Conservation (phyloP, 345 rosid species). For the Eucalyptus sp. region DNA sequence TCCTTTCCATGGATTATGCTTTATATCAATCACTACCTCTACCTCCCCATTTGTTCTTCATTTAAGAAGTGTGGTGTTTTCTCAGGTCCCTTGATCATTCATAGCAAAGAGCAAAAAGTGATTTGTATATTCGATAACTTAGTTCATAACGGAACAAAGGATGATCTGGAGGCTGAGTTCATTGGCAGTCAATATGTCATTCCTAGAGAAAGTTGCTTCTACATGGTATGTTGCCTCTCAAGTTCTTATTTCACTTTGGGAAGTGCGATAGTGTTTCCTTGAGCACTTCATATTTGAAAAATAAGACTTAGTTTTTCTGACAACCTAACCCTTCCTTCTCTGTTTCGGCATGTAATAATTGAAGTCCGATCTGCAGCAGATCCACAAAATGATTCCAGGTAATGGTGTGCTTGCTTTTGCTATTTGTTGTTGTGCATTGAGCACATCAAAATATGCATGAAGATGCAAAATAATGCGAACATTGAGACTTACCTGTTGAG, state of each 20-base stretch:
- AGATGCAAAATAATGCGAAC: neutral
- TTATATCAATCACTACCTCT: neutral
- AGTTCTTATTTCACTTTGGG: neutral
- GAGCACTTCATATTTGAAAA: neutral
- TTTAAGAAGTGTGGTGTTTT: neutral
- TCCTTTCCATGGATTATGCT: neutral
- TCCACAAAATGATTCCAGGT: slow-evolving; percentile 78
- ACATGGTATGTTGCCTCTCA: slow-evolving; percentile 43
- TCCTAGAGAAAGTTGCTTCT: slow-evolving; percentile 64
- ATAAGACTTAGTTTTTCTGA: neutral
- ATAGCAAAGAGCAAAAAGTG: slow-evolving; percentile 17
- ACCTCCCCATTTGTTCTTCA: neutral
- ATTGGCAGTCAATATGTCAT: slow-evolving; percentile 32
- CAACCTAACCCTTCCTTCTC: neutral
- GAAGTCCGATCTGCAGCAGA: slow-evolving; percentile 80
- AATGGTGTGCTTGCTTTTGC: slow-evolving; percentile 6
- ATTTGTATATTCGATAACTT: slow-evolving; percentile 40
- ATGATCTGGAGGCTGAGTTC: slow-evolving; percentile 64
- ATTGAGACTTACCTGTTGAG: neutral
- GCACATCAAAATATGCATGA: neutral
- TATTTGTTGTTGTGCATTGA: neutral
- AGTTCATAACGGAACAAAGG: slow-evolving; percentile 34
- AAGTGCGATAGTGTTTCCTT: neutral
- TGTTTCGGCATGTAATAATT: neutral
- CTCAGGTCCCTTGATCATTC: slow-evolving; percentile 9